Evolutionary conservation across 1,284 basidiomycete genomes (phyloP).

Genomic region (Anthracocystis setariae): DNA sequence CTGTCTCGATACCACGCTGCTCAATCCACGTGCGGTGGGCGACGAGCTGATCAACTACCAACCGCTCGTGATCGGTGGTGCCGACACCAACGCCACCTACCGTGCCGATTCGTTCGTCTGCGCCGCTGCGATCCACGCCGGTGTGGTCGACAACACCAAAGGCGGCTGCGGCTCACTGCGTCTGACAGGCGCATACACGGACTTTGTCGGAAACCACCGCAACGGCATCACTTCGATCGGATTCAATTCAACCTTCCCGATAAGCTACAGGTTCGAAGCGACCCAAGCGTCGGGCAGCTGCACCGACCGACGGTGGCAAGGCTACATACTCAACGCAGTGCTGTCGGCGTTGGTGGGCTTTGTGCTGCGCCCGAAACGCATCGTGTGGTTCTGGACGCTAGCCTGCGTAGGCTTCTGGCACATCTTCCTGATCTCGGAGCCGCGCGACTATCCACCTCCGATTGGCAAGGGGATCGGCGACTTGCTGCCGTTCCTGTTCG

Average conservation of each 20-base stretch:
- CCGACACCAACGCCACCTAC: slow-evolving; percentile 71
- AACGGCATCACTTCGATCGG: slow-evolving; percentile 78
- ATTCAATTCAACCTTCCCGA: slow-evolving; percentile 80
- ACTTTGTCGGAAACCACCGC: slow-evolving; percentile 74
- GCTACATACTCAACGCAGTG: slow-evolving; percentile 56
- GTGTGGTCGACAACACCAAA: slow-evolving; percentile 74
- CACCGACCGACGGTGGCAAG: slow-evolving; percentile 74
- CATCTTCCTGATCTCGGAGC: slow-evolving; percentile 81
- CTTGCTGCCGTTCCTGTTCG: slow-evolving; percentile 82
- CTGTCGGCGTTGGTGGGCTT: slow-evolving; percentile 77
- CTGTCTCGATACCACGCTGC: slow-evolving; percentile 76
- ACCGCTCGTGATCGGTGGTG: slow-evolving; percentile 84
- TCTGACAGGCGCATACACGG: slow-evolving; percentile 77
- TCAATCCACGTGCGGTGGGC: slow-evolving; percentile 81
- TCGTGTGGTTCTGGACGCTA: slow-evolving; percentile 76
- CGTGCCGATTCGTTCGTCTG: slow-evolving; percentile 87
- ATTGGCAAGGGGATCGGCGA: slow-evolving; percentile 78
- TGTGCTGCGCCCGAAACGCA: slow-evolving; percentile 77
- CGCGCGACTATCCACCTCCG: slow-evolving; percentile 70
- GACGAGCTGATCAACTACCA: slow-evolving; percentile 75
- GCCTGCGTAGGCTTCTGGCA: slow-evolving; percentile 90
- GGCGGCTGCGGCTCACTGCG: slow-evolving; percentile 82
- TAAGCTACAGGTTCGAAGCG: slow-evolving; percentile 71
- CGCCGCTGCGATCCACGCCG: slow-evolving; percentile 80
- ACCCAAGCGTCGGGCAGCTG: slow-evolving; percentile 73